Base-by-base conservation (phyloP, 1,139 yeast species). In the Blastobotrys illinoisensis region DNA sequence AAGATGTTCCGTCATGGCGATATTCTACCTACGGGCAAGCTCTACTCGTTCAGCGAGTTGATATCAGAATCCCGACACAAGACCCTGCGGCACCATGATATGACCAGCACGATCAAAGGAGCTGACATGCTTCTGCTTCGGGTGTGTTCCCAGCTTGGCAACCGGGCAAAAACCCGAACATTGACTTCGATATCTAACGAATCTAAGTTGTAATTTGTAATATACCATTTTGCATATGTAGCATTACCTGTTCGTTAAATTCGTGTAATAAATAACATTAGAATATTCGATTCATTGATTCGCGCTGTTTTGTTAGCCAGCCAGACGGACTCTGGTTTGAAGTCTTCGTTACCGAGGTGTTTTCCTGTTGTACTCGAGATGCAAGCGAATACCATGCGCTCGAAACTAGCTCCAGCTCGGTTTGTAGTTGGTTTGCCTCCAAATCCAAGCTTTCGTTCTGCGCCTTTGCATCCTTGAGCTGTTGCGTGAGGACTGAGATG, bases 61-160 rank as follows among this genome's bases (percentile, higher is more conserved):
- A 64, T 69, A 19, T 67, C 71, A 2, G 59, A 61, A 47, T 64
- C 67, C 18, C 63, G 72, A n/a, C 64, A 64, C 55, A 53, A 63
- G 49, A 64, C 64, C 2, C 57, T 64, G 13, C 56, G 67, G 20
- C 62, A 61, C 48, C 58, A 56, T 36, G 58, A 56, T 24, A 55
- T 51, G 44, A 44, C 52, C 1, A 53, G 40, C 16, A 54, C 46
- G 9, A 52, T 46, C 2, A 48, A 49, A 45, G 55, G 53, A 20
- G 46, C 50, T 5, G 52, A 56, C 48, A 45, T 51, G 55, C 52
- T 54, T 28, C 19, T 56, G 48, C 47, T 56, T 9, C 47, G 58
- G 16, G 47, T 28, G 9, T 56, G 56, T 46, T 23, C 55, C 1
- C 24, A 18, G 1, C 44, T 56, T 23, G 53, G 54, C 7, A 36